Conservation (phyloP, 1,139 yeast species). For the Geotrichum cucujoidarum region DNA sequence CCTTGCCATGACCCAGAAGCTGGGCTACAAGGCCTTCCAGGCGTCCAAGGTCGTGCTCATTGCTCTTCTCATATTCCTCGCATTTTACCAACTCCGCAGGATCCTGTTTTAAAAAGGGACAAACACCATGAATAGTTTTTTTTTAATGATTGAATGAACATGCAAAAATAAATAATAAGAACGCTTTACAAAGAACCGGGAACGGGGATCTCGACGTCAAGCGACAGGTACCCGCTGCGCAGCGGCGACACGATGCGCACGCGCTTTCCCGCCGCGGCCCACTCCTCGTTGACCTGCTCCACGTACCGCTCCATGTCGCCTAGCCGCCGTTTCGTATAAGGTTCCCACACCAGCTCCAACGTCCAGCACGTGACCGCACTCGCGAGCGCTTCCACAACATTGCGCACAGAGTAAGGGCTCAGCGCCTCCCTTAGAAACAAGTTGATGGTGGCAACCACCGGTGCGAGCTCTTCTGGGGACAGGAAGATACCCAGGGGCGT, state of each 20-base stretch:
- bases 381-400: constrained; percentile 41
- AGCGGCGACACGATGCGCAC: constrained; percentile 51
- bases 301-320: constrained; percentile 47
- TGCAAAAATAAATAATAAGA: constrained; percentile 5
- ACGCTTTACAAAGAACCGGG: too few species aligned
- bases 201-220: constrained; percentile 21
- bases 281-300: constrained; percentile 39
- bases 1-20: constrained; percentile 49
- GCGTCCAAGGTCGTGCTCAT: constrained; percentile 45
- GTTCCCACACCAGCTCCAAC: constrained; percentile 8
- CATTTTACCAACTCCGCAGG: constrained; percentile 17
- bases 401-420: constrained; percentile 38
- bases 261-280: constrained; percentile 28
- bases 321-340: constrained; percentile 35
- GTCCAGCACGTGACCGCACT: constrained; percentile 10
- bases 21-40: constrained; percentile 53
- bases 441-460: constrained; percentile 48
- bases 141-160: not conserved
- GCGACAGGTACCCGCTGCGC: constrained; percentile 56
- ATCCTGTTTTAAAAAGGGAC: too few species aligned
- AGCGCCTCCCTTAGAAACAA: constrained; percentile 41
- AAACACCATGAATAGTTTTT: not conserved
- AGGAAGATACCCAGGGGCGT: constrained; percentile 51
- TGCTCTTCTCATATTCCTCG: constrained; percentile 20
- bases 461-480: constrained; percentile 38